Conservation (phyloP, 805 yeast genomes). For the Barnettozyma vustinii region DNA sequence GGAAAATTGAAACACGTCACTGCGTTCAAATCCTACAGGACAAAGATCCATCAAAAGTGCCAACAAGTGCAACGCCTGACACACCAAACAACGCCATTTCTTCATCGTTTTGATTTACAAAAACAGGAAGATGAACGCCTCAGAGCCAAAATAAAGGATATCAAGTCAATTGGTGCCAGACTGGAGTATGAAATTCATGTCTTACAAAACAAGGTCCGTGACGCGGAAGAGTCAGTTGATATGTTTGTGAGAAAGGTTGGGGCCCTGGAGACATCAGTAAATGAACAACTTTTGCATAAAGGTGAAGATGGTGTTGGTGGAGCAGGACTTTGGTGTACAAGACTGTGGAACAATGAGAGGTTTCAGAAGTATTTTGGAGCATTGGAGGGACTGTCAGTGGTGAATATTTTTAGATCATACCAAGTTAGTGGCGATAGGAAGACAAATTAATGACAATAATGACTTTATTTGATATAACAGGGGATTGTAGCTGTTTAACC, state of each 20-base stretch:
- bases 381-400: not conserved
- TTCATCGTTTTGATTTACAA: slow-evolving; percentile 19
- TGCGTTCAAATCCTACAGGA: not conserved
- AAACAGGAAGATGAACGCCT: slow-evolving; percentile 27
- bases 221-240: slow-evolving; percentile 56
- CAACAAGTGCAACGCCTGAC: slow-evolving; percentile 7
- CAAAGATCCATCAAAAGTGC: not conserved
- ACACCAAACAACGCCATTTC: slow-evolving; percentile 15
- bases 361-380: not conserved
- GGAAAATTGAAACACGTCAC: not conserved
- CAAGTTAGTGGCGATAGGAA: not conserved
- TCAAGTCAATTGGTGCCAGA: slow-evolving; percentile 52
- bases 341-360: slow-evolving; percentile 1
- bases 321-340: not conserved
- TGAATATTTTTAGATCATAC: not conserved
- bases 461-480: not conserved
- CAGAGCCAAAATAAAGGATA: slow-evolving; percentile 39
- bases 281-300: slow-evolving; percentile 4
- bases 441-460: not conserved
- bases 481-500: too few species aligned
- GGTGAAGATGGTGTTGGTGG: not conserved
- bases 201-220: slow-evolving; percentile 54
- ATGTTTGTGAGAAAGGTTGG: slow-evolving; percentile 36
- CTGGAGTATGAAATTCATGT: slow-evolving; percentile 61
- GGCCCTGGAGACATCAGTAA: slow-evolving; percentile 25